Percentiles rank a stretch among this genome's conserved stretches.
Conservation (phyloP, 306 rosid species). For the Cucumis melo region DNA sequence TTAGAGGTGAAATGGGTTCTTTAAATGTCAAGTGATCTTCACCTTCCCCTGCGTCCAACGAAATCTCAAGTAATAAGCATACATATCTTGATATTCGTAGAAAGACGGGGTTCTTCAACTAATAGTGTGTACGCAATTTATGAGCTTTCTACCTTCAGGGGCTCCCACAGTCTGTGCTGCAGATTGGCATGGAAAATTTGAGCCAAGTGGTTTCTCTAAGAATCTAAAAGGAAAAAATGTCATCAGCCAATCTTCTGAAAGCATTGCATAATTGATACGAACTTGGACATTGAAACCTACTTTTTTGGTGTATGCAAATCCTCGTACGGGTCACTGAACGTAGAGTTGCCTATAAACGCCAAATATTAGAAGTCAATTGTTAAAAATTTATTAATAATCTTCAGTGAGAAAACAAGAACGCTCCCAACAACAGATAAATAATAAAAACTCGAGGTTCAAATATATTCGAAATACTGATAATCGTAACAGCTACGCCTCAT, state of each 20-base stretch:
- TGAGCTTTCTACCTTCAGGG: constrained; percentile 15
- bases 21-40: constrained; percentile 19
- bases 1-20: constrained; percentile 20
- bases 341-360: constrained; percentile 13
- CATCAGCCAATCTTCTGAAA: not conserved
- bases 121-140: constrained; percentile 5
- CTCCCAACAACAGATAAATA: not conserved
- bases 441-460: not conserved
- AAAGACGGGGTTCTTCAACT: not conserved
- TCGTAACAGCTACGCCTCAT: not conserved
- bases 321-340: constrained; percentile 16
- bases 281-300: constrained; percentile 30
- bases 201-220: constrained; percentile 14
- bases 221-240: not conserved
- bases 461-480: not conserved
- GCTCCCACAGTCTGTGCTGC: constrained; percentile 2
- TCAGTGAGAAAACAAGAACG: not conserved
- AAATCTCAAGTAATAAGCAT: not conserved
- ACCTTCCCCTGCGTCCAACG: constrained; percentile 15
- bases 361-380: not conserved
- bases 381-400: not conserved
- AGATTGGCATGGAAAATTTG: constrained; percentile 16
- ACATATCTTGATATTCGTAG: not conserved
- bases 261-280: not conserved
- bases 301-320: constrained; percentile 18